phyloP scores from a whole-genome alignment of 2,329 filamentous ascomycete species.

The Laburnicola sp. region DNA sequence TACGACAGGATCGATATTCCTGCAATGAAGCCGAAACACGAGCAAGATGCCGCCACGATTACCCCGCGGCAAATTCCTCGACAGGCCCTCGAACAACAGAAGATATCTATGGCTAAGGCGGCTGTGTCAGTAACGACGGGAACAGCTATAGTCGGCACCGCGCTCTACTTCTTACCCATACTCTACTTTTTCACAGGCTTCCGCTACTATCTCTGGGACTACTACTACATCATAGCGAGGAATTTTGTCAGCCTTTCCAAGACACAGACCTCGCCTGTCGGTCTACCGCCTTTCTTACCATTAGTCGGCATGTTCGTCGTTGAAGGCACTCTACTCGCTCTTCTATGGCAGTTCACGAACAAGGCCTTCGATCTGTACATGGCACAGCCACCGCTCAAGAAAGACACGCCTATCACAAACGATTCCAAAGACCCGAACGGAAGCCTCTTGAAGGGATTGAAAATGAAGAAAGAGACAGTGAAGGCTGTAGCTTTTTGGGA shows the following conservation, averaged over 20 bases:
- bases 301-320: conserved; percentile 55
- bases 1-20: conserved; percentile 67
- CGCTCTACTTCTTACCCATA: conserved; percentile 27
- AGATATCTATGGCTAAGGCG: conserved; percentile 21
- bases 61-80: conserved; percentile 18
- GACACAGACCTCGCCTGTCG: conserved; percentile 58
- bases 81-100: conserved; percentile 22
- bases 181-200: conserved; percentile 14
- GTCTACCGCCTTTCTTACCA: conserved; percentile 61
- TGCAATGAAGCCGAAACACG: conserved; percentile 29
- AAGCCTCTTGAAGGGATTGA: conserved; percentile 80
- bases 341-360: conserved; percentile 79
- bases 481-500: conserved; percentile 91
- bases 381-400: conserved; percentile 79
- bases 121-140: conserved; percentile 49
- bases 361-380: conserved; percentile 79
- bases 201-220: conserved; percentile 43
- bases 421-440: conserved; percentile 91
- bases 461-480: conserved; percentile 77
- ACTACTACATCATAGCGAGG: conserved; percentile 55
- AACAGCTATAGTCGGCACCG: conserved; percentile 44
- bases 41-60: conserved; percentile 16
- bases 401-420: conserved; percentile 77
- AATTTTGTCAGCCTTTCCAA: conserved; percentile 76
- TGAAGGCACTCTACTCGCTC: conserved; percentile 67